These are phyloP conservation scores for Ophiosphaerella narmari DNA, from an alignment of 2,329 filamentous ascomycete species.

Conservation along the genomic window DNA sequence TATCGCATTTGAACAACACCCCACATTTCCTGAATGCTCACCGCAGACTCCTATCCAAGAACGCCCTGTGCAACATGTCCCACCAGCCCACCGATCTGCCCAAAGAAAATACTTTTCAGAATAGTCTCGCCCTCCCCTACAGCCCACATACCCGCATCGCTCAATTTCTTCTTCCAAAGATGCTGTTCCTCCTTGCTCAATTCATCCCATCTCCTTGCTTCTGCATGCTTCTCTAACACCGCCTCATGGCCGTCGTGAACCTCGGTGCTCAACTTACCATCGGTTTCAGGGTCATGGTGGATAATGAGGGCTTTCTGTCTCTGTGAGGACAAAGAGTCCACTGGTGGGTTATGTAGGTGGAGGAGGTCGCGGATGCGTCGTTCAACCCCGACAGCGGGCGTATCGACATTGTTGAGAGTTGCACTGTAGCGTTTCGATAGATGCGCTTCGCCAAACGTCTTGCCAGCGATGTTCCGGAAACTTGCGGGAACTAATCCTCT, in stretches of 20 bases:
- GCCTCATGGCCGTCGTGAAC: slow-evolving; percentile 42
- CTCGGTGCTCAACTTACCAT: slow-evolving; percentile 48
- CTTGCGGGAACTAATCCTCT: slow-evolving; percentile 57
- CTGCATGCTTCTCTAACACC: slow-evolving; percentile 44
- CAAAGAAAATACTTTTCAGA: slow-evolving; percentile 77
- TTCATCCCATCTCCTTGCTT: slow-evolving; percentile 72
- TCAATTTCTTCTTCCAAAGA: slow-evolving; percentile 71
- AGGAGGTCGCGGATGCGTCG: slow-evolving; percentile 42
- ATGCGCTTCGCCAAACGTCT: slow-evolving; percentile 34
- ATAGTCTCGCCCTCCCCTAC: slow-evolving; percentile 77
- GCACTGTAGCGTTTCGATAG: slow-evolving; percentile 32
- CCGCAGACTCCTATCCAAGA: slow-evolving; percentile 10
- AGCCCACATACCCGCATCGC: slow-evolving; percentile 77
- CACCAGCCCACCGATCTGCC: slow-evolving; percentile 67
- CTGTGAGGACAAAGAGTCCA: slow-evolving; percentile 1
- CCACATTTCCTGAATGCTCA: background rate
- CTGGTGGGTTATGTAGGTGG: slow-evolving; percentile 23
- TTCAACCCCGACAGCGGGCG: slow-evolving; percentile 29
- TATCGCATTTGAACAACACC: no score
- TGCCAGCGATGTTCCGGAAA: slow-evolving; percentile 48
- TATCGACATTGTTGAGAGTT: slow-evolving; percentile 29
- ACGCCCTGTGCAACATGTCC: slow-evolving; percentile 44
- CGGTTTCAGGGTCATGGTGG: slow-evolving; percentile 43
- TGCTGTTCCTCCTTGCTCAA: slow-evolving; percentile 65
- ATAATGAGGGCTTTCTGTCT: slow-evolving; percentile 49